A percentile compares a stretch with the other conserved stretches of the same genome.
Evolutionary conservation across 2,329 filamentous ascomycete species (phyloP).

Genomic region (Macrophomina tecta): DNA sequence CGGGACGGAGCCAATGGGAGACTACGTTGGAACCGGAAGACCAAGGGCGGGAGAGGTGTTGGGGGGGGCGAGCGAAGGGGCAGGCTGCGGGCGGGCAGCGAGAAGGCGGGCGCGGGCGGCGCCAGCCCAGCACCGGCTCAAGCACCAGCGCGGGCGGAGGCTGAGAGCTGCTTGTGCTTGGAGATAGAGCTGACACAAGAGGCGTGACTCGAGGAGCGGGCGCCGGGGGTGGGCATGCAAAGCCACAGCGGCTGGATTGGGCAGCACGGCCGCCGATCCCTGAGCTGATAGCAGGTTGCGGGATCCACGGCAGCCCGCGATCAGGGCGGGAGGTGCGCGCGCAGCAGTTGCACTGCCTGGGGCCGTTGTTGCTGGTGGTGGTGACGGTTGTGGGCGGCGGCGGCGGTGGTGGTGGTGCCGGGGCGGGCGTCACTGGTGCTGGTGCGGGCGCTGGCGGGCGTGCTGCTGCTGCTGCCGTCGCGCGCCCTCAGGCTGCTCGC

Average conservation of each 20-base stretch:
- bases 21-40: slow-evolving; percentile 21
- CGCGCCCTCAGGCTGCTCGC: too few relatives aligned
- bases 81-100: not conserved
- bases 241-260: slow-evolving; percentile 23
- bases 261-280: slow-evolving; percentile 15
- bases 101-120: not conserved
- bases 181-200: slow-evolving; percentile 23
- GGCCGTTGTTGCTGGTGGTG: not conserved
- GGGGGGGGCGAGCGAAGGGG: slow-evolving; percentile 26
- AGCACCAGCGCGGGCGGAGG: slow-evolving; percentile 7
- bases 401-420: too few relatives aligned
- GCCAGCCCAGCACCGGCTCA: not conserved
- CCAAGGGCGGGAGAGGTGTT: slow-evolving; percentile 19
- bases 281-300: slow-evolving; percentile 9
- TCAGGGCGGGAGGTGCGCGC: not conserved
- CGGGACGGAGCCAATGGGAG: slow-evolving; percentile 24
- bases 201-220: slow-evolving; percentile 15
- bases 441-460: too few relatives aligned
- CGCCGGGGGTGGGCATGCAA: slow-evolving; percentile 25
- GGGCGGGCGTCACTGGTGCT: too few relatives aligned
- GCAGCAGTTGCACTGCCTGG: not conserved
- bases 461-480: too few relatives aligned
- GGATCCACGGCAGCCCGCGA: slow-evolving; percentile 1
- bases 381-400: not conserved
- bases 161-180: slow-evolving; percentile 22